Conservation (phyloP, 1,284 basidiomycete species). For the Malassezia yamatoensis region DNA sequence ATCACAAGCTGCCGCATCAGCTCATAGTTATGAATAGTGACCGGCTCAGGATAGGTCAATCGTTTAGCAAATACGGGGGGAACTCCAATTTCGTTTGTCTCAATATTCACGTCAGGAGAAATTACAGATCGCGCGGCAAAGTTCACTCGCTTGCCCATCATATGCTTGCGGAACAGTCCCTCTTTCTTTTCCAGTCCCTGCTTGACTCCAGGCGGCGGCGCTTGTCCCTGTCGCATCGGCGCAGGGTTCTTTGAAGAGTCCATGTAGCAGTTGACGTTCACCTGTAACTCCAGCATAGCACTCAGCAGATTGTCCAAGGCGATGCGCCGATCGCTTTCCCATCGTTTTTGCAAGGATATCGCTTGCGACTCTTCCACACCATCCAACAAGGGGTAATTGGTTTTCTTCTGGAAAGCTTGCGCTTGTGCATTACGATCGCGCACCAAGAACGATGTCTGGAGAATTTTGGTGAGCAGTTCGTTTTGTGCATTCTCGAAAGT, state of each 20-base stretch:
- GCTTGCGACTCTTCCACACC: conserved; percentile 50
- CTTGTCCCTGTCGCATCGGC: conserved; percentile 70
- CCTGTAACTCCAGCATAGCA: conserved; percentile 75
- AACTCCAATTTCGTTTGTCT: conserved; percentile 96
- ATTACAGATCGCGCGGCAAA: conserved; percentile 98
- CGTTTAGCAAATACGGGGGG: conserved; percentile 96
- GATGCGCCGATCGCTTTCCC: conserved; percentile 50
- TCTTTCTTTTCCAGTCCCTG: conserved; percentile 98
- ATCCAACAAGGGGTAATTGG: conserved; percentile 45
- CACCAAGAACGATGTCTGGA: conserved; percentile 58
- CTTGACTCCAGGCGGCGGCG: conserved; percentile 91
- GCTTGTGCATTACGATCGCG: conserved; percentile 59
- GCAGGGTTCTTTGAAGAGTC: conserved; percentile 93
- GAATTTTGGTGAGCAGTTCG: conserved; percentile 73
- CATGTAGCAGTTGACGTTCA: conserved; percentile 93
- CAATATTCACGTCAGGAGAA: conserved; percentile 97
- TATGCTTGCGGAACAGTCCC: conserved; percentile 93
- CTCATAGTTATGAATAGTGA: conserved; percentile 81
- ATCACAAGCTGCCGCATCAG: conserved; percentile 83
- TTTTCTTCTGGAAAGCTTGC: conserved; percentile 58
- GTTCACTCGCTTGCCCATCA: conserved; percentile 99
- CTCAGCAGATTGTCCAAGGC: conserved; percentile 65
- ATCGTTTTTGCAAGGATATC: conserved; percentile 34
- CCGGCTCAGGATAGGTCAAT: conserved; percentile 93
- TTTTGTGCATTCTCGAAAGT: conserved; percentile 96